phyloP scores from a whole-genome alignment of 2,329 filamentous ascomycete species.

The Fusarium albidum region DNA sequence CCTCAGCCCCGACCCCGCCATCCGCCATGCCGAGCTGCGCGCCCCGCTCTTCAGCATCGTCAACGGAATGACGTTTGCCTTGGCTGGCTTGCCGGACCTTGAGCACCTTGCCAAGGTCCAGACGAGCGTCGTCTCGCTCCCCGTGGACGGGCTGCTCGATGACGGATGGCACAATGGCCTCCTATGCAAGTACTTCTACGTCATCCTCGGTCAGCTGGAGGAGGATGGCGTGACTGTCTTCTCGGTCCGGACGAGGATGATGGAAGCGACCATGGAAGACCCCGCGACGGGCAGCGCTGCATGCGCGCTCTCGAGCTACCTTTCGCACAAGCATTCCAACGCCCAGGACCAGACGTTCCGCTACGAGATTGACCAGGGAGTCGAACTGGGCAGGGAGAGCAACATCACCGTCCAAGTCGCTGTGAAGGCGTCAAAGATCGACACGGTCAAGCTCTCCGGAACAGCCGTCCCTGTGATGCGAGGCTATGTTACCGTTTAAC shows the following conservation, averaged over 20 bases:
- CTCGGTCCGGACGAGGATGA: conserved; percentile 67
- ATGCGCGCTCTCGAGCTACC: conserved; percentile 62
- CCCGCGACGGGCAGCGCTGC: conserved; percentile 71
- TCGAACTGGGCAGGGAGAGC: conserved; percentile 71
- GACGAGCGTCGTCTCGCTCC: conserved; percentile 45
- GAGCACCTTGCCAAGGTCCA: conserved; percentile 61
- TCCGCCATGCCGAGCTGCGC: conserved; percentile 48
- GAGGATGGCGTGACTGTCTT: conserved; percentile 40
- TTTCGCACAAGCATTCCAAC: conserved; percentile 54
- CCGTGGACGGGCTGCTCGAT: conserved; percentile 52
- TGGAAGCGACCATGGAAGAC: conserved; percentile 62
- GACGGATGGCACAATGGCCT: conserved; percentile 64
- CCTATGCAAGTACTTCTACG: conserved; percentile 67
- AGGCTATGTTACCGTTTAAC: conserved; percentile 43
- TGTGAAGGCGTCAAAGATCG: conserved; percentile 42
- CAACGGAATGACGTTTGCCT: conserved; percentile 77
- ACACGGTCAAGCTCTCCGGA: conserved; percentile 45
- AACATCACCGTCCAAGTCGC: conserved; percentile 58
- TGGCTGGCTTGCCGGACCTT: conserved; percentile 68
- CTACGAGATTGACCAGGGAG: conserved; percentile 69
- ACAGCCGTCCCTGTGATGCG: conserved; percentile 47
- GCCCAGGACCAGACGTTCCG: conserved; percentile 43
- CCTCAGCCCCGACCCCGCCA: conserved; percentile 41
- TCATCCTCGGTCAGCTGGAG: conserved; percentile 47
- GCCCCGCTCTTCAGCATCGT: conserved; percentile 70